Evolutionary conservation across 129 eudicot species (phyloP), one percentile per base, ranked within the genome.

Genomic region (Chrysanthemum seticuspe): DNA sequence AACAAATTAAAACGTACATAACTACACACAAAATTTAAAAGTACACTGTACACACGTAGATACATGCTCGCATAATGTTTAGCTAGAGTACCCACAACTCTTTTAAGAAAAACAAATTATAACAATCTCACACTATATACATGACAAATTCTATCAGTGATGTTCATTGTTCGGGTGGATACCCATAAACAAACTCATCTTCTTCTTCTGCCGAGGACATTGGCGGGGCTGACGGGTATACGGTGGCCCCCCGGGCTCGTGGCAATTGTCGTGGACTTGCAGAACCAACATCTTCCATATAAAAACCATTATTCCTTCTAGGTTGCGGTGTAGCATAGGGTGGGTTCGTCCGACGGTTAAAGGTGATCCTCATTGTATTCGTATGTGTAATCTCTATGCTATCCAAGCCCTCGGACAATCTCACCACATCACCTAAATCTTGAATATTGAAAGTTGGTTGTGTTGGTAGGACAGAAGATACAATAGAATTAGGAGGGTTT

Each of bases 331-430:
- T 36, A 65, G 19, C 65, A 53, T 13, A 16, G 48, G 6, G 19
- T 13, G 55, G 27, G 19, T 64, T 36, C 45, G 45, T 36, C 45
- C 45, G 36, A 45, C 23, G 79, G 56, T 15, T 53, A 48, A 74
- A 74, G 31, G 21, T 65, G 45, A 74, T 15, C 54, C 25, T 74
- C 10, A 64, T 31, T 12, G 44, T 29, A 74, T 27, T 51, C 14
- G 79, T 50, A 74, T 8, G 51, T 36, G 51, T 74, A 23, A 74
- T 36, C 65, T 74, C 79, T 55, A 65, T 47, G 21, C 72, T 69
- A 65, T 74, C 65, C 65, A 74, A 34, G 2, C 72, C 65, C 3
- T 36, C 45, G 6, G 45, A 36, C 45, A 36, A 36, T 6, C 45
- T 36, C 45, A 36, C 45, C 45, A 6, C 45, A 6, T 36, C 45